Evolutionary conservation across 2,329 filamentous ascomycete genomes (phyloP), one percentile per base, ranked within the genome.

Genomic region (Cercospora sojina): DNA sequence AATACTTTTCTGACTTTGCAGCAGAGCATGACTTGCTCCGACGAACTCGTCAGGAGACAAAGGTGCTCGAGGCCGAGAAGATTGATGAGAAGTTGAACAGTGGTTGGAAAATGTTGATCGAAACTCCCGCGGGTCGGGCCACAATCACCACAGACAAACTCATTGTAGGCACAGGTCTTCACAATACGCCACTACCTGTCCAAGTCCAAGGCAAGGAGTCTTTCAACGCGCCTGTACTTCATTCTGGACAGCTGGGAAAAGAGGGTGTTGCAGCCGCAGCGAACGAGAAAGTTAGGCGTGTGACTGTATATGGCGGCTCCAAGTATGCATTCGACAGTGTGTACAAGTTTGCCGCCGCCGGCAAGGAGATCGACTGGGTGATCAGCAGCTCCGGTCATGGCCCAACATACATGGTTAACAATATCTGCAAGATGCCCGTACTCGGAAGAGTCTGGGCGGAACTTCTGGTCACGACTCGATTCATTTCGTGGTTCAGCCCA

Each of bases 341-440:
- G 5, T 67, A 64, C 18, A 60, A 56, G 20, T 65, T 69, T 23
- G 65, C 67, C 7, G 57, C 62, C 18, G 56, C 59, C 10, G 67
- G 67, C 9, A 69, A 67, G 23, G n/a, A 69, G 29, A 64, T 69
- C 29, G 64, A 66, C 38, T 66, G 64, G 67, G 49, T 64, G 5
- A 64, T 69, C 31, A 51, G 58, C 20, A 66, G 64, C 25, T 64
- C 67, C 10, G 67, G 64, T 5, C 62, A 69, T 43, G 64, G 67
- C 16, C 47, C 67, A 10, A 63, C 63, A 12, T 66, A 62, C 57
- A 66, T 69, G 20, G 10, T 43, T 3, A 63, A 64, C n/a, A 59
- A 59, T 51, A 32, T 55, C 3, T 57, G 55, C 16, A 49, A 31
- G 16, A n/a, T 67, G 16, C 64, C 64, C 2, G 23, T 69, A 3